Conservation (phyloP, 148 eudicot genomes). For the Fagopyrum tataricum region DNA sequence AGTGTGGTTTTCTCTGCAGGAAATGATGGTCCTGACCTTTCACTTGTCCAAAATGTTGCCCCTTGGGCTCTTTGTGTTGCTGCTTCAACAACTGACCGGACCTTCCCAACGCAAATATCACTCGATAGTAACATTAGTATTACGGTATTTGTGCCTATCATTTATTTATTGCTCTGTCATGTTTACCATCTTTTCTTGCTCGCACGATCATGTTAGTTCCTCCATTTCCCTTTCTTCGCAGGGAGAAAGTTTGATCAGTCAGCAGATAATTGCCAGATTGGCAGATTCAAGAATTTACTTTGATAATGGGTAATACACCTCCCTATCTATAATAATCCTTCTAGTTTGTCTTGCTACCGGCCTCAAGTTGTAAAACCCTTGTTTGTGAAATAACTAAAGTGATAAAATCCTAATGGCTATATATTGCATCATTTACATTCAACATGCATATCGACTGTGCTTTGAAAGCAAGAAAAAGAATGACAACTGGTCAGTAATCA, state of each 20-base stretch:
- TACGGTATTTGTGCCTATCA: neutral
- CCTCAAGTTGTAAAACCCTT: neutral
- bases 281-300: conserved; percentile 6
- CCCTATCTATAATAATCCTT: neutral
- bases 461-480: neutral
- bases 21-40: conserved; percentile 9
- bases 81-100: conserved; percentile 12
- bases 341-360: neutral
- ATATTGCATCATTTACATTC: neutral
- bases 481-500: neutral
- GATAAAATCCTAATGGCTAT: neutral
- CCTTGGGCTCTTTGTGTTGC: conserved; percentile 14
- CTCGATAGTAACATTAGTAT: neutral
- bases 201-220: neutral
- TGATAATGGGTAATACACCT: neutral
- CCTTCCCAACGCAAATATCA: conserved; percentile 9
- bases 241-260: conserved; percentile 10
- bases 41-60: conserved; percentile 11
- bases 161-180: neutral
- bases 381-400: neutral
- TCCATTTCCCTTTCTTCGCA: neutral
- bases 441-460: neutral
- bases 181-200: conserved; percentile 6
- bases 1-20: conserved; percentile 14
- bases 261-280: conserved; percentile 8